Conservation (phyloP, 2,329 filamentous ascomycete species). For the Bipolaris zeicola region DNA sequence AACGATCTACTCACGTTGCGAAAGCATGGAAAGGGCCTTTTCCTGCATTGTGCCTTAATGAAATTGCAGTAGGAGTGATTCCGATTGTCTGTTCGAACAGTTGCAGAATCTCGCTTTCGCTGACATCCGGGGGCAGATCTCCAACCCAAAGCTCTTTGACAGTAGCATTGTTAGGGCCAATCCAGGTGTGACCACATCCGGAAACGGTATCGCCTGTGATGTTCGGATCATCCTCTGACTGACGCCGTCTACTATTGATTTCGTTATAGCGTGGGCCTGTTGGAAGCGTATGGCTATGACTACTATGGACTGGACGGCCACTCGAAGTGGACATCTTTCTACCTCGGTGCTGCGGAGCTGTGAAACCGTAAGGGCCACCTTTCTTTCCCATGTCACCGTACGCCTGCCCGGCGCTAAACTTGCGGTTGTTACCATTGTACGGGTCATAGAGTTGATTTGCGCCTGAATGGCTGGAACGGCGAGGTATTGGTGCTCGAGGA, state of each 20-base stretch:
- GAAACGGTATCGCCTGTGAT: slow-evolving; percentile 25
- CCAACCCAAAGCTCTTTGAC: slow-evolving; percentile 37
- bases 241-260: background rate
- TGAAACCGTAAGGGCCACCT: slow-evolving; percentile 15
- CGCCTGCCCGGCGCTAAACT: slow-evolving; percentile 23
- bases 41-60: slow-evolving; percentile 5
- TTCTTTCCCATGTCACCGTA: slow-evolving; percentile 21
- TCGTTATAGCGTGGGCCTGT: slow-evolving; percentile 7
- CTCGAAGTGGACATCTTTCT: slow-evolving; percentile 30
- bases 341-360: slow-evolving; percentile 18
- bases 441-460: slow-evolving; percentile 20
- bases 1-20: slow-evolving; percentile 20
- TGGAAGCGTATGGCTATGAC: slow-evolving; percentile 15
- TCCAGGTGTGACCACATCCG: slow-evolving; percentile 38
- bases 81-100: slow-evolving; percentile 25
- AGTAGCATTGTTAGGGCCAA: slow-evolving; percentile 35
- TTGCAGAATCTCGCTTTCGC: slow-evolving; percentile 17
- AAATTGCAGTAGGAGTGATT: slow-evolving; percentile 14
- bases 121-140: slow-evolving; percentile 26
- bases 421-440: slow-evolving; percentile 14
- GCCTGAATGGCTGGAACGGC: slow-evolving; percentile 14
- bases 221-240: slow-evolving; percentile 21
- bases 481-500: slow-evolving; percentile 7
- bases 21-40: slow-evolving; percentile 23
- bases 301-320: slow-evolving; percentile 16